These are phyloP conservation scores for Bisporella sp. DNA, from an alignment of 2,329 filamentous ascomycete species.

Conservation along the genomic window DNA sequence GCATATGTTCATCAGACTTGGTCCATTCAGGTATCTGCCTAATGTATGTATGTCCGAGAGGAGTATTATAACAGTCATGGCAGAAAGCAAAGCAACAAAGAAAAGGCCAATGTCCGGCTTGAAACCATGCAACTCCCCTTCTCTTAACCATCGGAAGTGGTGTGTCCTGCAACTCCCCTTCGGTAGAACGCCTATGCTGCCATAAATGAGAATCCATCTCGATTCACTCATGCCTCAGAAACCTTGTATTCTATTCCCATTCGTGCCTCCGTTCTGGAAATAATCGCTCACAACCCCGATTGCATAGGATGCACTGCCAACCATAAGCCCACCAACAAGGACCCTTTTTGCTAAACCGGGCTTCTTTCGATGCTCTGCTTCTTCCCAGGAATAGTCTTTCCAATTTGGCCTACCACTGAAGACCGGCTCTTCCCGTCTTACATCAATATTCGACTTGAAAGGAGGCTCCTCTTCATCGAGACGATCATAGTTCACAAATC, in stretches of 20 bases:
- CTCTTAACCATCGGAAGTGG: too few species aligned
- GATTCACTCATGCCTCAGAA: constrained; percentile 9
- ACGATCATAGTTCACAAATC: constrained; percentile 56
- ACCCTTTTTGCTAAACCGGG: constrained; percentile 40
- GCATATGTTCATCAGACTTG: too few species aligned
- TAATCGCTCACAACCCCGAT: constrained; percentile 53
- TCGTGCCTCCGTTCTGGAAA: constrained; percentile 40
- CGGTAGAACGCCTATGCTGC: background rate
- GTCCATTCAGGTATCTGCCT: too few species aligned
- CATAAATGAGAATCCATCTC: background rate
- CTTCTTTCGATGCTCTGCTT: constrained; percentile 26
- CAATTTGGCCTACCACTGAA: constrained; percentile 35
- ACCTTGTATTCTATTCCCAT: constrained; percentile 31
- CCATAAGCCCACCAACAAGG: constrained; percentile 45
- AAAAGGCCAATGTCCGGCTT: too few species aligned
- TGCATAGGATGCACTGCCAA: constrained; percentile 50
- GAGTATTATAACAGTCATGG: too few species aligned
- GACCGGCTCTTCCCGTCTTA: constrained; percentile 39
- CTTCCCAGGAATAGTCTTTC: constrained; percentile 15
- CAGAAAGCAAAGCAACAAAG: too few species aligned
- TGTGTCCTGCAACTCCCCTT: background rate
- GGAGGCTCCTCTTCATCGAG: constrained; percentile 29
- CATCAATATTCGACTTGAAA: constrained; percentile 37
- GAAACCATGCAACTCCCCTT: too few species aligned
- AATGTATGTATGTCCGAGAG: background rate